Evolutionary conservation across 345 rosid species (phyloP).

Genomic region (Dipteronia dyeriana): DNA sequence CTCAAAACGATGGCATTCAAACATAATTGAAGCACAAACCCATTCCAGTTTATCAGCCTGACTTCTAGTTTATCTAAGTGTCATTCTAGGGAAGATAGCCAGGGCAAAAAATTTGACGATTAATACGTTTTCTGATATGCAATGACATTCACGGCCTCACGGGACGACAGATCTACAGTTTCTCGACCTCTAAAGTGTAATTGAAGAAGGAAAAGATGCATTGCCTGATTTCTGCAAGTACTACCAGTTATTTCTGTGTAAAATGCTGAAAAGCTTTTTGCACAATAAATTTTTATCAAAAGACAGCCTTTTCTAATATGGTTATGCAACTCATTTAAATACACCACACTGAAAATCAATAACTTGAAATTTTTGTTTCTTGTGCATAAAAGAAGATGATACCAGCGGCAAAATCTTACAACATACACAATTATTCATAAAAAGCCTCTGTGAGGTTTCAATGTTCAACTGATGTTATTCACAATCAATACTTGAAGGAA

Average conservation of each 20-base stretch:
- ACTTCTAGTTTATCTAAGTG: background rate
- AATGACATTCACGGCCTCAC: background rate
- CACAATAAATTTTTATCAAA: background rate
- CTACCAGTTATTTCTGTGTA: background rate
- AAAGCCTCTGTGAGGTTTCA: background rate
- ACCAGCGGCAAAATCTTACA: conserved; percentile 6
- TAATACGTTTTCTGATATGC: background rate
- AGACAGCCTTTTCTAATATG: background rate
- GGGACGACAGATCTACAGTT: background rate
- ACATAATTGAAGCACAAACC: background rate
- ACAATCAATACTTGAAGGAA: background rate
- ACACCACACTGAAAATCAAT: background rate
- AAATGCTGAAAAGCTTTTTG: background rate
- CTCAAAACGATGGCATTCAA: background rate
- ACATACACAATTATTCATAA: background rate
- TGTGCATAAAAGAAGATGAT: background rate
- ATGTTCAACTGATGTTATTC: background rate
- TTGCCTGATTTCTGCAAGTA: background rate
- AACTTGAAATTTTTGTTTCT: too few species aligned
- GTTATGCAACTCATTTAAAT: background rate
- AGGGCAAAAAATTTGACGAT: background rate
- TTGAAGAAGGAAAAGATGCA: background rate
- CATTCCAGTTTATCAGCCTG: background rate
- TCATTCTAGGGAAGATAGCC: background rate
- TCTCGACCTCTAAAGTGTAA: background rate